Evolutionary conservation across 305 asterid species (phyloP).

Genomic region (Salvia sclarea): DNA sequence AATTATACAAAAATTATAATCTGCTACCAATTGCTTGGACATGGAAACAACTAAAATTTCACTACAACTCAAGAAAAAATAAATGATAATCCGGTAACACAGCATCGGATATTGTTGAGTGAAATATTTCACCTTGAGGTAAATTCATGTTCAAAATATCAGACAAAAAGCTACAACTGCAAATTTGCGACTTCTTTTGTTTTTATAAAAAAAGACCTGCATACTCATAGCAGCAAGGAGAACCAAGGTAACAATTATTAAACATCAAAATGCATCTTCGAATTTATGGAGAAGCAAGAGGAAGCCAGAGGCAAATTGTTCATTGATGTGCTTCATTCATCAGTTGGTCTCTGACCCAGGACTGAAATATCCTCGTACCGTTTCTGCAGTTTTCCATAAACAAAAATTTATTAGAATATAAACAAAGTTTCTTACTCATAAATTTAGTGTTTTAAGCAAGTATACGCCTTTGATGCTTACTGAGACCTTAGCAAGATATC

Average conservation of each 20-base stretch:
- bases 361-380: slow-evolving; percentile 80
- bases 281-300: slow-evolving; percentile 25
- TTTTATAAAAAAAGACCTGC: slow-evolving; percentile 21
- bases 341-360: slow-evolving; percentile 70
- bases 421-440: neutral
- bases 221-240: slow-evolving; percentile 26
- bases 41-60: slow-evolving; percentile 4
- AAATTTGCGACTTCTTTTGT: slow-evolving; percentile 25
- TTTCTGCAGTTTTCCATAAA: slow-evolving; percentile 60
- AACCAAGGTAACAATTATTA: slow-evolving; percentile 40
- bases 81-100: neutral
- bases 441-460: neutral
- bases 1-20: neutral
- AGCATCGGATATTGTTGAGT: neutral
- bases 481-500: neutral
- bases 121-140: slow-evolving; percentile 24
- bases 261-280: slow-evolving; percentile 40
- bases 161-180: slow-evolving; percentile 28
- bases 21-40: neutral
- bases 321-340: slow-evolving; percentile 51
- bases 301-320: slow-evolving; percentile 7
- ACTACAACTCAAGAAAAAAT: neutral
- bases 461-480: neutral
- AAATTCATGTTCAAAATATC: slow-evolving; percentile 24
- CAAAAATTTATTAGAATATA: slow-evolving; percentile 6